Conservation (phyloP, 2,329 filamentous ascomycete genomes). For the Raffaelea arxii region DNA sequence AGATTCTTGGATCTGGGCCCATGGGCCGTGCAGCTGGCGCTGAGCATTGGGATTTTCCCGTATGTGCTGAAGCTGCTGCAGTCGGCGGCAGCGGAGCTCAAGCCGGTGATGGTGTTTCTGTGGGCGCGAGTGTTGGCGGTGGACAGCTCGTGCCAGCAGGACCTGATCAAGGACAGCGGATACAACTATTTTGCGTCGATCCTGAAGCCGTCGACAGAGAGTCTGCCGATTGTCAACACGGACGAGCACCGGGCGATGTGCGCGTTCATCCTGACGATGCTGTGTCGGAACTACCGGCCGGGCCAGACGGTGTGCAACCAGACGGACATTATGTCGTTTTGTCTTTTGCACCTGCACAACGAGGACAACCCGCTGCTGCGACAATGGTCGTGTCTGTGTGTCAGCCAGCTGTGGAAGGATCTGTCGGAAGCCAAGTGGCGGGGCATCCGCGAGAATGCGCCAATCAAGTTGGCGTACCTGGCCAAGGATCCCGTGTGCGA, state of each 20-base stretch:
- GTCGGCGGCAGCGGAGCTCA: slow-evolving; percentile 86
- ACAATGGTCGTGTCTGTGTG: slow-evolving; percentile 92
- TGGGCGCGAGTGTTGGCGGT: slow-evolving; percentile 95
- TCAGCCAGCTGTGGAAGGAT: slow-evolving; percentile 90
- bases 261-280: slow-evolving; percentile 92
- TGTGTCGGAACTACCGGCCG: slow-evolving; percentile 89
- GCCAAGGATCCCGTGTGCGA: slow-evolving; percentile 83
- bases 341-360: slow-evolving; percentile 73
- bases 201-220: slow-evolving; percentile 72
- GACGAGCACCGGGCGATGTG: slow-evolving; percentile 98
- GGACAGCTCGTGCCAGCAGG: slow-evolving; percentile 84
- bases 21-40: slow-evolving; percentile 95
- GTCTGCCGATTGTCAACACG: slow-evolving; percentile 75
- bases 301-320: slow-evolving; percentile 88
- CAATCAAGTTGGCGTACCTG: slow-evolving; percentile 68
- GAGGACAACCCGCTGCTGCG: slow-evolving; percentile 79
- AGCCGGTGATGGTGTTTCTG: slow-evolving; percentile 98
- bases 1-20: slow-evolving; percentile 92
- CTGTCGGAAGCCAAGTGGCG: slow-evolving; percentile 91
- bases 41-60: slow-evolving; percentile 97
- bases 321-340: slow-evolving; percentile 82
- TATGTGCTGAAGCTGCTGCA: slow-evolving; percentile 97
- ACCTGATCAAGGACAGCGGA: slow-evolving; percentile 91
- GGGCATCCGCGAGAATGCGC: slow-evolving; percentile 82
- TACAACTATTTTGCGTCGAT: slow-evolving; percentile 96